phyloP scores from a whole-genome alignment of 2,329 filamentous ascomycete genomes.

The Magnaporthiopsis rhizophila region DNA sequence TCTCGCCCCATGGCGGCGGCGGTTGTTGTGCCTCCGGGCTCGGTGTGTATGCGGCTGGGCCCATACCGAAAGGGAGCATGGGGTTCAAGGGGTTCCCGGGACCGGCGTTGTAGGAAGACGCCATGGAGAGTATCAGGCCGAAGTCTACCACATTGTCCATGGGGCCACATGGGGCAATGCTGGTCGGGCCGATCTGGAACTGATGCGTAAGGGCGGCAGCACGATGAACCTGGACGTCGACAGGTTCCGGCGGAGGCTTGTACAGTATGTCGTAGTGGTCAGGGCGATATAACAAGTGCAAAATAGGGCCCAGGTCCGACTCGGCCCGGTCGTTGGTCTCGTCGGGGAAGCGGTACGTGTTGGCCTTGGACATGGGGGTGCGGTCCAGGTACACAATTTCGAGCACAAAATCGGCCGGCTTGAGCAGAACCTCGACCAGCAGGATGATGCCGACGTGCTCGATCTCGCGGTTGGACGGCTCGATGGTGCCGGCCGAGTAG shows the following conservation, averaged over 20 bases:
- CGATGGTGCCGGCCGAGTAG: conserved; percentile 64
- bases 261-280: conserved; percentile 96
- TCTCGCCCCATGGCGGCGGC: not conserved
- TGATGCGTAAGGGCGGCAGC: conserved; percentile 36
- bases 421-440: conserved; percentile 70
- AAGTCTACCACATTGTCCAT: too few species aligned
- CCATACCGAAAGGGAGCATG: too few species aligned
- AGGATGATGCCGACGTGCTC: conserved; percentile 81
- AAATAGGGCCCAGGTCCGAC: conserved; percentile 38
- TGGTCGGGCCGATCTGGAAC: not conserved
- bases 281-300: conserved; percentile 57
- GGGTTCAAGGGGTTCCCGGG: too few species aligned
- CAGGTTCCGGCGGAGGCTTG: conserved; percentile 21
- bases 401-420: conserved; percentile 68
- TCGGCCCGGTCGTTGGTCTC: conserved; percentile 39
- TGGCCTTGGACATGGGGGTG: conserved; percentile 69
- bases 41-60: too few species aligned
- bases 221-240: conserved; percentile 45
- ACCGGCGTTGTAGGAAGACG: not conserved
- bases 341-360: conserved; percentile 57
- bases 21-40: too few species aligned
- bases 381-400: conserved; percentile 90
- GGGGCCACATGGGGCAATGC: too few species aligned
- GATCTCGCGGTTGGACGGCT: conserved; percentile 73
- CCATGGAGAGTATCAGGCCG: conserved; percentile 14